Evolutionary conservation across 257 asterid species (phyloP).

Genomic region (Paraleonurus japonicus): DNA sequence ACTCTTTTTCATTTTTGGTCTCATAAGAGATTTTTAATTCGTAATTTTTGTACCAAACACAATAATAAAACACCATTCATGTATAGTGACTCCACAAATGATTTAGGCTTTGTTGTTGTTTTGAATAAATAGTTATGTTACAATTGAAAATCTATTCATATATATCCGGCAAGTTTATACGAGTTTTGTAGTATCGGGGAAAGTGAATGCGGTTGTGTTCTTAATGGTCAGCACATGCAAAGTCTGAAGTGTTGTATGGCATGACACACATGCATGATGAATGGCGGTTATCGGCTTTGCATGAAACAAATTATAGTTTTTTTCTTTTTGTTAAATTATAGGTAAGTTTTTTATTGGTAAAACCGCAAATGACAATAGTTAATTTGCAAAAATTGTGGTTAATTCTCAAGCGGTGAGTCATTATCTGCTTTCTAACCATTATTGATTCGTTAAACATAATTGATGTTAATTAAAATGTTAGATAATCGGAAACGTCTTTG

Average conservation of each 20-base stretch:
- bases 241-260: too few species aligned
- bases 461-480: background rate
- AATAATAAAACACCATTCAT: background rate
- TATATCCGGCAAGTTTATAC: too few species aligned
- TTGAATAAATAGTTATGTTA: too few species aligned
- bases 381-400: background rate
- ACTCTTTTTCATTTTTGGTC: too few species aligned
- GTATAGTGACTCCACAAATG: background rate
- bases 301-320: background rate
- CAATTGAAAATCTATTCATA: too few species aligned
- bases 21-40: background rate
- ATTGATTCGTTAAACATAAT: background rate
- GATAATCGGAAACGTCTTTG: background rate
- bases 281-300: too few species aligned
- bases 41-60: background rate
- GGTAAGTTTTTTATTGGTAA: background rate
- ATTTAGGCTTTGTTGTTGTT: background rate
- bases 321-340: background rate
- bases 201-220: background rate
- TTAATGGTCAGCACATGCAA: background rate
- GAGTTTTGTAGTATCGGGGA: background rate
- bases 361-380: background rate
- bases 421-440: background rate
- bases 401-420: background rate
- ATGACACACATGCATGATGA: too few species aligned